These are phyloP conservation scores for Leccinellum rugosiceps DNA, from an alignment of 768 basidiomycete species.

Conservation along the genomic window DNA sequence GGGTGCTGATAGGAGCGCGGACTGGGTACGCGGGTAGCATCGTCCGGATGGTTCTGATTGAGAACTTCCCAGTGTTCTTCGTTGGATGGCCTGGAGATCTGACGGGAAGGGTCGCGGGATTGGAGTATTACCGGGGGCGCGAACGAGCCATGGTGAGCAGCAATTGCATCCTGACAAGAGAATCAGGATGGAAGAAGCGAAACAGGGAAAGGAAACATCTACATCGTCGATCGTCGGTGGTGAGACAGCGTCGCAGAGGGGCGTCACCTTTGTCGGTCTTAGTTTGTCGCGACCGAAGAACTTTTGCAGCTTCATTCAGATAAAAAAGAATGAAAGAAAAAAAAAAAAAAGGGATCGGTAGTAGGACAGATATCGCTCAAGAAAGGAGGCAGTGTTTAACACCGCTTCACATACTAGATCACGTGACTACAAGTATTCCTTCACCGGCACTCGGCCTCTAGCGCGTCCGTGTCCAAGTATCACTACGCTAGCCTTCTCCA, in stretches of 20 bases:
- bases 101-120: constrained; percentile 15
- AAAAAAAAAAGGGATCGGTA: not conserved
- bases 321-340: not conserved
- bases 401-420: not conserved
- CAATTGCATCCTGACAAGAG: constrained; percentile 20
- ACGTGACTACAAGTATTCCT: constrained; percentile 19
- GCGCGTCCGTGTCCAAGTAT: constrained; percentile 38
- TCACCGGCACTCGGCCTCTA: constrained; percentile 10
- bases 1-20: constrained; percentile 25
- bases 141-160: constrained; percentile 22
- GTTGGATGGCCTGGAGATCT: constrained; percentile 25
- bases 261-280: constrained; percentile 35
- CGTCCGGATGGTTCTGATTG: constrained; percentile 25
- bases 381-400: constrained; percentile 22
- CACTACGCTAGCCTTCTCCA: constrained; percentile 42
- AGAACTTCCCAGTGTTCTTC: constrained; percentile 51
- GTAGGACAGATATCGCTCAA: constrained; percentile 10
- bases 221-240: constrained; percentile 30
- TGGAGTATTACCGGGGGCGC: not conserved
- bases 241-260: constrained; percentile 16
- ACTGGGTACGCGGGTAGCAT: constrained; percentile 16
- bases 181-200: not conserved
- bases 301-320: constrained; percentile 51
- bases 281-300: constrained; percentile 52
- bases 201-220: constrained; percentile 1